A percentile compares a stretch with the other conserved stretches of the same genome.
These are phyloP conservation scores for Penicillium tannophilum DNA, from an alignment of 495 filamentous ascomycete genomes.

Conservation along the genomic window DNA sequence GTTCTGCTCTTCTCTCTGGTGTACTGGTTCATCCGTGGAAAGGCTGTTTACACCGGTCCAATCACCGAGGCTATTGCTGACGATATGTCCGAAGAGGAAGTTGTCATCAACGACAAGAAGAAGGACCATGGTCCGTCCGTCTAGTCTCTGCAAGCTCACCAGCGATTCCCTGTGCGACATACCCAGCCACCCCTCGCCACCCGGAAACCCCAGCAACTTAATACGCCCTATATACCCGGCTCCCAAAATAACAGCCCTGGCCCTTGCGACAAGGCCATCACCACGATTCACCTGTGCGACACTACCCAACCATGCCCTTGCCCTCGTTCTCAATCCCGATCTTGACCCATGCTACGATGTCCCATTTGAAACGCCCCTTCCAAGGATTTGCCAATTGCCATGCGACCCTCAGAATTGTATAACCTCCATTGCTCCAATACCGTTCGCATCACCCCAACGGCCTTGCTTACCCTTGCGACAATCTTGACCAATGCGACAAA, in stretches of 20 bases:
- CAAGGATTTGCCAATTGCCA: not conserved
- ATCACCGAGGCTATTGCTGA: conserved; percentile 22
- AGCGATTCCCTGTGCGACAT: conserved; percentile 6
- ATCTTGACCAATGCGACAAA: conserved; percentile 2
- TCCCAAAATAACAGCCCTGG: not conserved
- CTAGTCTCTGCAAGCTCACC: not conserved
- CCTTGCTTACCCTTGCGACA: conserved; percentile 2
- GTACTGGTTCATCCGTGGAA: conserved; percentile 26
- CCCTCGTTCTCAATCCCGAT: not conserved
- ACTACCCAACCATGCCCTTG: not conserved
- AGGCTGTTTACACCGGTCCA: conserved; percentile 22
- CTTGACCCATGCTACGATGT: not conserved
- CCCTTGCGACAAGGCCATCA: conserved; percentile 3
- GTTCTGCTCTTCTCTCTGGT: conserved; percentile 15
- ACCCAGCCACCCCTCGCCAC: not conserved
- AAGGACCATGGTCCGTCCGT: conserved; percentile 14
- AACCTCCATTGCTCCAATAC: not conserved
- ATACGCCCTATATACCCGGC: conserved; percentile 7
- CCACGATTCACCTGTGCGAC: not conserved
- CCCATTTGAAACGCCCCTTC: not conserved
- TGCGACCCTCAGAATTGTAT: not conserved
- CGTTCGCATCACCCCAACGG: not conserved
- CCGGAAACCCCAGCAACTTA: not conserved
- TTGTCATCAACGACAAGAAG: conserved; percentile 11
- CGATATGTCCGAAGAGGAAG: conserved; percentile 17